Conservation (phyloP, 352 stramenopile species). For the Globisporangium heterothallicum region DNA sequence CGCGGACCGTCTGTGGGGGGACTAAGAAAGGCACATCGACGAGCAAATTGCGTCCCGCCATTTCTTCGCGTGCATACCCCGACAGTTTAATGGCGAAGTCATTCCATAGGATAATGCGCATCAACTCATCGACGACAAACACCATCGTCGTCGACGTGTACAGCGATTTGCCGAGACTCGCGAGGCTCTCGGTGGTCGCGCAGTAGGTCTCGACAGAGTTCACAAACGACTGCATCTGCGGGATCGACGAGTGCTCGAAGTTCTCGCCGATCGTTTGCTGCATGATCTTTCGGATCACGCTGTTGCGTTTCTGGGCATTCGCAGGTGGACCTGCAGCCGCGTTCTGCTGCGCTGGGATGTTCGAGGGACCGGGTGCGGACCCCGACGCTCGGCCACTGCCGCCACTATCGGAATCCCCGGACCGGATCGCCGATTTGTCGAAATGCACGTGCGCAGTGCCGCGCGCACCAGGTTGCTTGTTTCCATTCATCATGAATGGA, state of each 20-base stretch:
- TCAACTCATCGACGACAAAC: constrained; percentile 79
- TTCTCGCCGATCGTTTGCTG: constrained; percentile 72
- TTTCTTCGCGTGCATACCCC: constrained; percentile 76
- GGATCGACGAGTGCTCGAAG: constrained; percentile 60
- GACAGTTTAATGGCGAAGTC: constrained; percentile 66
- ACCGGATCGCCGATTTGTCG: constrained; percentile 43
- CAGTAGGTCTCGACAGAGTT: constrained; percentile 69
- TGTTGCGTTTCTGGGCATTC: constrained; percentile 23
- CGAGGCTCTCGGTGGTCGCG: constrained; percentile 67
- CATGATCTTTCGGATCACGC: constrained; percentile 70
- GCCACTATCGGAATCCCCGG: constrained; percentile 39
- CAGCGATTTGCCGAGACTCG: constrained; percentile 76
- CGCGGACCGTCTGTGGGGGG: constrained; percentile 39
- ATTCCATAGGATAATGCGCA: constrained; percentile 86
- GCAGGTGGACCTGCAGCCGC: no score
- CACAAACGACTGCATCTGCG: constrained; percentile 71
- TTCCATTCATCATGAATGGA: constrained; percentile 56
- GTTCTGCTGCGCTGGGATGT: constrained; percentile 8
- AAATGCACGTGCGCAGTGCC: constrained; percentile 51
- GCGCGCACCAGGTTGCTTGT: constrained; percentile 24
- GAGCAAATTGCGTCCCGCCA: constrained; percentile 66
- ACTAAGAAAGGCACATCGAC: constrained; percentile 72
- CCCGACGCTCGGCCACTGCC: constrained; percentile 30
- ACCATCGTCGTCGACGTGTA: constrained; percentile 72
- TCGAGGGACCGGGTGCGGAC: constrained; percentile 5